Evolutionary conservation across 257 asterid species (phyloP).

Genomic region (Nicotiana otophora): DNA sequence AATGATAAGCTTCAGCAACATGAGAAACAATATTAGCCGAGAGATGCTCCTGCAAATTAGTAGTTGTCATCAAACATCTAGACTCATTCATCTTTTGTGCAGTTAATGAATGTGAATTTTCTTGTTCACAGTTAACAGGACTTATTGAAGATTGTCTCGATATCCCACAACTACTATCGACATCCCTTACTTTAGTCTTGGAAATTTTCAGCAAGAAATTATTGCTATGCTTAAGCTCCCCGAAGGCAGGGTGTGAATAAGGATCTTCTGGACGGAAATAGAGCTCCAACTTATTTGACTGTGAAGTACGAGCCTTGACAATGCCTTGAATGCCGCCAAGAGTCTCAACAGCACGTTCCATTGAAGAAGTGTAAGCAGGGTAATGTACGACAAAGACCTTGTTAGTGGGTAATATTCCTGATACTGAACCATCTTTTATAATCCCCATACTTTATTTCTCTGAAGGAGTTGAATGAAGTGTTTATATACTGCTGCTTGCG

Average conservation of each 20-base stretch:
- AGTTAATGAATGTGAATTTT: constrained; percentile 22
- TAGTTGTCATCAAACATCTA: constrained; percentile 25
- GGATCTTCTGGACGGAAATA: constrained; percentile 97
- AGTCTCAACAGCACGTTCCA: constrained; percentile 72
- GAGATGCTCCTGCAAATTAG: constrained; percentile 3
- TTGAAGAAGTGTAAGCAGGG: constrained; percentile 92
- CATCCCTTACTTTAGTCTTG: constrained; percentile 38
- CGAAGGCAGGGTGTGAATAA: constrained; percentile 82
- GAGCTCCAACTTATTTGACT: constrained; percentile 69
- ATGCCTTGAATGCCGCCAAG: constrained; percentile 71
- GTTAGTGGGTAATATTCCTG: constrained; percentile 53
- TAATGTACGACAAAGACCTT: constrained; percentile 63
- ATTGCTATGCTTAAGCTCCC: constrained; percentile 57
- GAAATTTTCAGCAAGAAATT: constrained; percentile 60
- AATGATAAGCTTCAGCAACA: constrained; percentile 49
- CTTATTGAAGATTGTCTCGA: constrained; percentile 22
- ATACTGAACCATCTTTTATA: constrained; percentile 60
- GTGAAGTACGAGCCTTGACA: constrained; percentile 60
- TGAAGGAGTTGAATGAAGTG: too few relatives aligned
- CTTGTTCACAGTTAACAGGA: constrained; percentile 24
- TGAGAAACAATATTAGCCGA: constrained; percentile 15
- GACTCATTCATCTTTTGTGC: constrained; percentile 20
- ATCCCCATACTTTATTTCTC: constrained; percentile 42
- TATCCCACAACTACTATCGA: constrained; percentile 15
- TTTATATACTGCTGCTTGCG: too few relatives aligned